Evolutionary conservation across 768 basidiomycete genomes (phyloP).

Genomic region (Rhodocollybia butyracea): DNA sequence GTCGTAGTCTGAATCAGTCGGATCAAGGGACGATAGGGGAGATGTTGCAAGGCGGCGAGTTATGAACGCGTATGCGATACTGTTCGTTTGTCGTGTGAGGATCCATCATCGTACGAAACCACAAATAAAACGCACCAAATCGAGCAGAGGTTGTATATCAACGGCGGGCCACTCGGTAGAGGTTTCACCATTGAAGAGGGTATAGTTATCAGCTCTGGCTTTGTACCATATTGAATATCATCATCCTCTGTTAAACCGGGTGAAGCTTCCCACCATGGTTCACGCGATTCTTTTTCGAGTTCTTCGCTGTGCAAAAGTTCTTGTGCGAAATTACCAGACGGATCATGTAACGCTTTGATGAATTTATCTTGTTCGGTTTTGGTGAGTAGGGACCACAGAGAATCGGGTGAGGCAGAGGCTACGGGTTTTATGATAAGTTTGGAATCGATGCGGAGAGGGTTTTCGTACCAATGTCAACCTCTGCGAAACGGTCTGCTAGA

Average conservation of each 20-base stretch:
- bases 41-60: constrained; percentile 62
- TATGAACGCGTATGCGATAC: constrained; percentile 66
- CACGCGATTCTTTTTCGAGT: constrained; percentile 39
- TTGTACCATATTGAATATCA: constrained; percentile 28
- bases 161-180: constrained; percentile 31
- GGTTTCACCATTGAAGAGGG: constrained; percentile 43
- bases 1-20: too few species aligned
- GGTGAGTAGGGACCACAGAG: constrained; percentile 60
- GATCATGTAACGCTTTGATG: constrained; percentile 53
- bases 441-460: background rate
- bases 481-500: constrained; percentile 48
- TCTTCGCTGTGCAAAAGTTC: constrained; percentile 58
- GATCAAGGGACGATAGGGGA: constrained; percentile 38
- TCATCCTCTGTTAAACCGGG: constrained; percentile 7
- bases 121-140: constrained; percentile 51
- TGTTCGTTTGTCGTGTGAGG: constrained; percentile 20
- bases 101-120: background rate
- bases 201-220: constrained; percentile 43
- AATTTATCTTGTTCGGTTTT: constrained; percentile 61
- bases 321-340: constrained; percentile 56
- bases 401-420: constrained; percentile 43
- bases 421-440: background rate
- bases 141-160: constrained; percentile 69
- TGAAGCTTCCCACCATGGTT: constrained; percentile 73
- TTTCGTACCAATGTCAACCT: constrained; percentile 63